These are phyloP conservation scores for Colletotrichum orbiculare DNA, from an alignment of 2,329 filamentous ascomycete species.

Conservation along the genomic window DNA sequence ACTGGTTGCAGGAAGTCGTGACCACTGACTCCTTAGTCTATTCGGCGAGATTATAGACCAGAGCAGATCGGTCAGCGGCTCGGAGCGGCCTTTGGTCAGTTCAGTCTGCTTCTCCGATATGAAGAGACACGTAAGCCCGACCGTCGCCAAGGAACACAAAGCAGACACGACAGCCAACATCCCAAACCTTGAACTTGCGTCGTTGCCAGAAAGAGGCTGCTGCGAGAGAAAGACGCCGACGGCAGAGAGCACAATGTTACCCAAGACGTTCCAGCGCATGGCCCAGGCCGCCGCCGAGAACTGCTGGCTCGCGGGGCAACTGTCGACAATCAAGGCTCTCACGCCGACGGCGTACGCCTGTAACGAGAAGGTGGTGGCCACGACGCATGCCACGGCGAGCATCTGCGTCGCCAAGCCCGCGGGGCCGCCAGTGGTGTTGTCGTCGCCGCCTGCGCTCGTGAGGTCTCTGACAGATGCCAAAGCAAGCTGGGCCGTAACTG, in stretches of 20 bases:
- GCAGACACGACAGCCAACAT: neutral
- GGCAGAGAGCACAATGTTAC: neutral
- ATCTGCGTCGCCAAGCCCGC: neutral
- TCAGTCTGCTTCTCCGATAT: neutral
- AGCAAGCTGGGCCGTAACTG: neutral
- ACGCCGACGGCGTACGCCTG: slow-evolving; percentile 5
- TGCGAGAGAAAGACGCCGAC: neutral
- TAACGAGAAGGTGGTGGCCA: neutral
- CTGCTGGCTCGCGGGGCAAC: slow-evolving; percentile 1
- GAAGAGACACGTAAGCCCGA: neutral
- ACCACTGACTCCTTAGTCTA: neutral
- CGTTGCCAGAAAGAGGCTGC: neutral
- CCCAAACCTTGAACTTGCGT: neutral
- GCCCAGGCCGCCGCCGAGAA: neutral
- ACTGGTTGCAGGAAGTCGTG: neutral
- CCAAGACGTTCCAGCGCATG: slow-evolving; percentile 9
- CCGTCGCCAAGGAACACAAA: neutral
- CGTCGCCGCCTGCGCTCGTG: neutral
- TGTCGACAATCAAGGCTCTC: slow-evolving; percentile 1
- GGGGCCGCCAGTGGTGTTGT: neutral
- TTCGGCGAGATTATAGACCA: neutral
- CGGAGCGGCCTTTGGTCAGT: neutral
- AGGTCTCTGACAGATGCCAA: neutral
- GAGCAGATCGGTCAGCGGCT: too few relatives aligned
- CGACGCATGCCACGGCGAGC: neutral